A percentile compares a stretch with the other conserved stretches of the same genome.
Evolutionary conservation across 352 stramenopile species (phyloP).

Genomic region (Blastocystis sp.): DNA sequence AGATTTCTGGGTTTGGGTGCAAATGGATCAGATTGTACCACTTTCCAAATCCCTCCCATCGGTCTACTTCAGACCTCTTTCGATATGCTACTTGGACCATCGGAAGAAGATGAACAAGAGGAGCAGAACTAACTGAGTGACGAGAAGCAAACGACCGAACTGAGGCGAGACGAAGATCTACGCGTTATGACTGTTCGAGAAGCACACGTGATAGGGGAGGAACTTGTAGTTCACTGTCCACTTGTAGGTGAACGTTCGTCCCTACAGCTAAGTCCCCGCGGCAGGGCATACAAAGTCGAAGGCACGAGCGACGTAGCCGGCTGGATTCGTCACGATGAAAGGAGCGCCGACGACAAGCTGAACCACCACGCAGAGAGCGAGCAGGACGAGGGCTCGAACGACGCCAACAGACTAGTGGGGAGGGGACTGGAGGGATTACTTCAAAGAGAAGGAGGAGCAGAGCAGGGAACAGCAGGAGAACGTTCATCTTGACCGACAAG

Average conservation of each 20-base stretch:
- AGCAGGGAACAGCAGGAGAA: conserved; percentile 90
- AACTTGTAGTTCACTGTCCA: conserved; percentile 99
- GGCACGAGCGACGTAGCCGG: conserved; percentile 87
- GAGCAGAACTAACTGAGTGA: conserved; percentile 65
- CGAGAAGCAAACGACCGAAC: conserved; percentile 69
- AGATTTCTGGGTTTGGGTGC: conserved; percentile 44
- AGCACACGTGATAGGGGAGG: conserved; percentile 69
- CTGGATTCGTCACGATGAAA: conserved; percentile 87
- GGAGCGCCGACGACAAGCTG: conserved; percentile 84
- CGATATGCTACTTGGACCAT: conserved; percentile 29
- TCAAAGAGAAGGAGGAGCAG: conserved; percentile 90
- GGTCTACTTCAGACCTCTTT: neutral
- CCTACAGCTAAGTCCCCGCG: neutral
- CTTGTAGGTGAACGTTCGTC: conserved; percentile 92
- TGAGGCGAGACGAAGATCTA: conserved; percentile 72
- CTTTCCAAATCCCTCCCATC: conserved; percentile 50
- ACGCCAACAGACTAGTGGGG: conserved; percentile 70
- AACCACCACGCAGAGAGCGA: conserved; percentile 83
- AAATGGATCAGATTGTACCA: conserved; percentile 38
- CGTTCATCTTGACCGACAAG: conserved; percentile 98
- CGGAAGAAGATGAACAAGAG: conserved; percentile 62
- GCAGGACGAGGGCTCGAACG: conserved; percentile 74
- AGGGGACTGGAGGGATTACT: neutral
- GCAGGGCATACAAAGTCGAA: conserved; percentile 83
- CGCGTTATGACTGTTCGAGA: neutral